Evolutionary conservation across 176 grass and related monocot genomes (phyloP), one percentile per base, ranked within the genome.

Genomic region (Rhynchospora pubera): DNA sequence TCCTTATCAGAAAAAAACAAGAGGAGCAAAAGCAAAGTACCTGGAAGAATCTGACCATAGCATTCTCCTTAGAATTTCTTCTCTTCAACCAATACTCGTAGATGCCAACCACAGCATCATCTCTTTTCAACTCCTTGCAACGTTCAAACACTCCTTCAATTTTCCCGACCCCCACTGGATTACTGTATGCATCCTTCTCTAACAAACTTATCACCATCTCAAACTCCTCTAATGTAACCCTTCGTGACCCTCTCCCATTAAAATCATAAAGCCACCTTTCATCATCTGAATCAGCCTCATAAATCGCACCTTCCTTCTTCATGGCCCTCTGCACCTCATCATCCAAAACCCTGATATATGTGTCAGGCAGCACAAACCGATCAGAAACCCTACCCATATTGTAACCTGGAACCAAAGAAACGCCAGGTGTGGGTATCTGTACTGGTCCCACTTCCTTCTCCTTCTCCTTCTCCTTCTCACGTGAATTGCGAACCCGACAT

Each of bases 221-320:
- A 80, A 99, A 95, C 56, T 91, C 70, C 18, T 93, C 84, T 7
- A 78, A 66, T 28, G 90, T 87, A 82, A 95, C 61, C 64, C 80
- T 43, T 22, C 68, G 66, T 23, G 16, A 64, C 47, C 43, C 75
- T 51, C 84, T 58, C 61, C 48, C 70, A 91, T 91, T 86, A 24
- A 86, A 85, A 79, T 67, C 50, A 32, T 57, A 58, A 46, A 99
- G 86, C 91, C 92, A 99, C 43, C 71, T 80, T 47, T 99, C 96
- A 73, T 99, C 96, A 13, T 89, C 91, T 0, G 92, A 95, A 76
- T 99, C 96, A 82, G 94, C 88, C 83, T 99, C 96, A 84, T 99
- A 99, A n/a, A 84, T 15, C 8, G 82, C 78, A 72, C 26, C 6
- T 28, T 95, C 75, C 46, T 46, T 84, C 0, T 21, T 75, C 28